Evolutionary conservation across 1,139 yeast genomes (phyloP).

Genomic region (Saccharomyces pastorianus): DNA sequence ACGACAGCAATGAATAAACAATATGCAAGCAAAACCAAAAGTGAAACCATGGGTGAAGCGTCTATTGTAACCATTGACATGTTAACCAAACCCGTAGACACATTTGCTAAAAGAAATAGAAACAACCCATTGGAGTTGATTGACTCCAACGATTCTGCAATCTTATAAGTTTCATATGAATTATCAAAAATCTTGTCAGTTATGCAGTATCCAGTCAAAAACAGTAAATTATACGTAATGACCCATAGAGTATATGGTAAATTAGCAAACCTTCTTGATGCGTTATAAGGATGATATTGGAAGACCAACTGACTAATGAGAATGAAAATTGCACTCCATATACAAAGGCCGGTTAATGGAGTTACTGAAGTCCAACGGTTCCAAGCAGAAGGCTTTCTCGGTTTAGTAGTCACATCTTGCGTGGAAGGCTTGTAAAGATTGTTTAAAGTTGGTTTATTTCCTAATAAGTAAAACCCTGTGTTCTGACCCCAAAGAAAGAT

Average conservation of each 20-base stretch:
- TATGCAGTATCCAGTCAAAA: slow-evolving; percentile 46
- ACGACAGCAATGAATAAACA: slow-evolving; percentile 26
- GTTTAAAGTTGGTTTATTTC: slow-evolving; percentile 23
- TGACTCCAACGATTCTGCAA: slow-evolving; percentile 54
- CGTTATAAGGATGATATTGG: slow-evolving; percentile 42
- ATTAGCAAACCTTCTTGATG: slow-evolving; percentile 84
- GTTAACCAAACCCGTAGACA: slow-evolving; percentile 74
- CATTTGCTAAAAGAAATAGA: slow-evolving; percentile 67
- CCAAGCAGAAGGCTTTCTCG: slow-evolving; percentile 13
- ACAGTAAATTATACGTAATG: slow-evolving; percentile 67
- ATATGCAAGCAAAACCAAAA: slow-evolving; percentile 41
- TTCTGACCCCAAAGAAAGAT: slow-evolving; percentile 83
- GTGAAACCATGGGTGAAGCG: slow-evolving; percentile 30
- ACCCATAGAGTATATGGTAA: slow-evolving; percentile 82
- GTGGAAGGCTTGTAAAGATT: slow-evolving; percentile 30
- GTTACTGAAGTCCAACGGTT: slow-evolving; percentile 38
- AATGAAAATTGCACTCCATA: slow-evolving; percentile 39
- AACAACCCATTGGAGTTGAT: slow-evolving; percentile 72
- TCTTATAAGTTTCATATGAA: slow-evolving; percentile 30
- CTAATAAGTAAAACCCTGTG: slow-evolving; percentile 41
- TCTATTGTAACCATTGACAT: slow-evolving; percentile 66
- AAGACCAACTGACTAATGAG: slow-evolving; percentile 35
- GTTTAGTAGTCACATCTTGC: slow-evolving; percentile 5
- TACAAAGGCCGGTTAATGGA: slow-evolving; percentile 44
- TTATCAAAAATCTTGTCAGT: slow-evolving; percentile 31